Conservation (phyloP, 805 yeast species). For the Candida methanosorbosa region DNA sequence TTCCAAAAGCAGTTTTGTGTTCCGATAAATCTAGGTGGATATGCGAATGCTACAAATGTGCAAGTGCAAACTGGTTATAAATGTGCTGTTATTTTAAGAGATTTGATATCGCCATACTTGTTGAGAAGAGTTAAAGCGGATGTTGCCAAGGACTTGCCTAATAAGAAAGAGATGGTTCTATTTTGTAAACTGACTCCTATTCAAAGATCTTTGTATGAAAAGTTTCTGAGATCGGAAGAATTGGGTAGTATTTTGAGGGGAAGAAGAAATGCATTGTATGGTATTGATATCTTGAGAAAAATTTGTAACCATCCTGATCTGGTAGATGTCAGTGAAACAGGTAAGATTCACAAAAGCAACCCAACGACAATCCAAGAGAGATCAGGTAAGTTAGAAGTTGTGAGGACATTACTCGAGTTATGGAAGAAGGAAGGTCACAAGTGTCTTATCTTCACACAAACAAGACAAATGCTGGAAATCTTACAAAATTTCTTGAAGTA, state of each 20-base stretch:
- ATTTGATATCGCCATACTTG: slow-evolving; percentile 82
- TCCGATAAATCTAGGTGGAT: slow-evolving; percentile 96
- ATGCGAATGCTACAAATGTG: slow-evolving; percentile 91
- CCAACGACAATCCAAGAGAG: slow-evolving; percentile 26
- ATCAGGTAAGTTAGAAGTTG: slow-evolving; percentile 90
- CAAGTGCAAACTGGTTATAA: slow-evolving; percentile 95
- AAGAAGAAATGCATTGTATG: slow-evolving; percentile 72
- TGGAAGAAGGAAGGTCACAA: slow-evolving; percentile 79
- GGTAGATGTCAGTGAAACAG: slow-evolving; percentile 33
- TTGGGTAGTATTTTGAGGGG: slow-evolving; percentile 64
- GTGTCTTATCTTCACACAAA: slow-evolving; percentile 82
- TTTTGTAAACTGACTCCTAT: slow-evolving; percentile 77
- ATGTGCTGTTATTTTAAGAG: slow-evolving; percentile 87
- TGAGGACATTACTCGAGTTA: slow-evolving; percentile 58
- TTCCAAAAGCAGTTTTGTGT: slow-evolving; percentile 87
- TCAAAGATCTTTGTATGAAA: slow-evolving; percentile 68
- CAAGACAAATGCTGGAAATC: slow-evolving; percentile 89
- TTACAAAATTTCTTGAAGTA: slow-evolving; percentile 55
- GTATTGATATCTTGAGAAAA: slow-evolving; percentile 83
- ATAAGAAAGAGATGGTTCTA: slow-evolving; percentile 87
- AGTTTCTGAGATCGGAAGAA: slow-evolving; percentile 71
- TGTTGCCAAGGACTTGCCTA: slow-evolving; percentile 91
- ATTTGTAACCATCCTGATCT: slow-evolving; percentile 96
- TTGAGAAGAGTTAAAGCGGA: slow-evolving; percentile 83
- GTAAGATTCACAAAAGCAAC: slow-evolving; percentile 15